phyloP scores from a whole-genome alignment of 139 green algal genomes.

The Chlamydomonas asymmetrica region DNA sequence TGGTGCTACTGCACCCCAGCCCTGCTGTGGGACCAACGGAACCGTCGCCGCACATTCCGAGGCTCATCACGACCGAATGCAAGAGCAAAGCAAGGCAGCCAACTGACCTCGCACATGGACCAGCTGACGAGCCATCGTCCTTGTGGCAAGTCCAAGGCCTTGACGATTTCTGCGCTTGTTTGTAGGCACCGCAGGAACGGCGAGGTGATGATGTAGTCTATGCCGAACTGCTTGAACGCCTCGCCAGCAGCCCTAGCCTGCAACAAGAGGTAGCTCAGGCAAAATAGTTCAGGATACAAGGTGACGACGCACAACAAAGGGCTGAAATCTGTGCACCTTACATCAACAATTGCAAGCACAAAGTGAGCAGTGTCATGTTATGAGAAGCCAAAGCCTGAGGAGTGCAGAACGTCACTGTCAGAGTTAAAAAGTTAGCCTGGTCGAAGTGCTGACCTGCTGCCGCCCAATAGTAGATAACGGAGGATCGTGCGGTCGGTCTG shows the following conservation, averaged over 20 bases:
- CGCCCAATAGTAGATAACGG: conserved; percentile 31
- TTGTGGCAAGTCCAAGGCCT: conserved; percentile 25
- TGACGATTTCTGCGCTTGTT: conserved; percentile 45
- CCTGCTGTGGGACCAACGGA: too few species aligned
- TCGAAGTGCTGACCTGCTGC: conserved; percentile 20
- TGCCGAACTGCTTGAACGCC: background rate
- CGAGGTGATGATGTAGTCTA: conserved; percentile 43
- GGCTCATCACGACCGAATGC: too few species aligned
- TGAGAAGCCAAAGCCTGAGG: background rate
- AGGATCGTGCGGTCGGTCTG: background rate
- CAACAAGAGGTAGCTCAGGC: background rate
- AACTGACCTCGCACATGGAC: conserved; percentile 52
- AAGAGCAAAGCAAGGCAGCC: too few species aligned
- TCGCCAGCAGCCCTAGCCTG: conserved; percentile 31
- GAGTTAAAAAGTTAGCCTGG: background rate
- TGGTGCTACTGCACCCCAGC: too few species aligned
- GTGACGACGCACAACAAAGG: background rate
- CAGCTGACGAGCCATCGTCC: conserved; percentile 54
- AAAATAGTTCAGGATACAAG: too few species aligned
- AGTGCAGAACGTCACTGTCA: background rate
- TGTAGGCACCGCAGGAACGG: conserved; percentile 54
- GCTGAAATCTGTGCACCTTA: background rate
- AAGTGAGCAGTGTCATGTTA: background rate
- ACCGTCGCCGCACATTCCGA: too few species aligned
- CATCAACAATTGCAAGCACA: too few species aligned